Conservation (phyloP, 768 basidiomycete genomes). For the Rhodotorula toruloides region DNA sequence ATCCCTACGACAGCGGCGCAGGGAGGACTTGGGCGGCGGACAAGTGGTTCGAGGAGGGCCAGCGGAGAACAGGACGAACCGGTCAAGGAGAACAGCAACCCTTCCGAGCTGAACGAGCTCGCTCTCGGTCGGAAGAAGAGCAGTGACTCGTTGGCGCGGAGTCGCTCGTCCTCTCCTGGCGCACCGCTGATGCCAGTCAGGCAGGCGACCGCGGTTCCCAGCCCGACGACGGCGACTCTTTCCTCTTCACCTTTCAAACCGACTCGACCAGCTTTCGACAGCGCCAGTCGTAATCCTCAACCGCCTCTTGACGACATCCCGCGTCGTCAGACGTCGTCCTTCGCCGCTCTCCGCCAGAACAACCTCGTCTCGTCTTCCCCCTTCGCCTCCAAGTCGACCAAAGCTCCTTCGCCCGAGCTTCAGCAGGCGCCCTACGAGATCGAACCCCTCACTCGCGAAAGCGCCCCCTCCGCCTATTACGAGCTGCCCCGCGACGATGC, state of each 20-base stretch:
- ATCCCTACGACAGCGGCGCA: background rate
- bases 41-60: constrained; percentile 4
- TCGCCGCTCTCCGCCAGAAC: constrained; percentile 29
- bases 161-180: constrained; percentile 9
- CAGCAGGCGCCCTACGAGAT: constrained; percentile 31
- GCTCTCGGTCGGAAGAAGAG: background rate
- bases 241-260: constrained; percentile 24
- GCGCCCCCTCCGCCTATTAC: constrained; percentile 16
- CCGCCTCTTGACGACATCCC: background rate
- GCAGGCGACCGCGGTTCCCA: background rate
- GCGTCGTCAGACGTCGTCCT: constrained; percentile 20
- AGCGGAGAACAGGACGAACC: constrained; percentile 17
- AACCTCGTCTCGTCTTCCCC: constrained; percentile 36
- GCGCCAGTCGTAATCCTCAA: background rate
- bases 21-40: background rate
- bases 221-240: background rate
- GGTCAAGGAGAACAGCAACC: constrained; percentile 37
- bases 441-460: constrained; percentile 21
- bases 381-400: constrained; percentile 2
- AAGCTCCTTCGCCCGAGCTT: constrained; percentile 25
- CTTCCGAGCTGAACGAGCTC: constrained; percentile 28
- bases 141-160: background rate
- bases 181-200: constrained; percentile 19
- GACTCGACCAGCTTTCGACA: constrained; percentile 4
- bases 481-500: background rate